Evolutionary conservation across 768 basidiomycete genomes (phyloP), one percentile per base, ranked within the genome.

Genomic region (Kwoniella newhampshirensis): DNA sequence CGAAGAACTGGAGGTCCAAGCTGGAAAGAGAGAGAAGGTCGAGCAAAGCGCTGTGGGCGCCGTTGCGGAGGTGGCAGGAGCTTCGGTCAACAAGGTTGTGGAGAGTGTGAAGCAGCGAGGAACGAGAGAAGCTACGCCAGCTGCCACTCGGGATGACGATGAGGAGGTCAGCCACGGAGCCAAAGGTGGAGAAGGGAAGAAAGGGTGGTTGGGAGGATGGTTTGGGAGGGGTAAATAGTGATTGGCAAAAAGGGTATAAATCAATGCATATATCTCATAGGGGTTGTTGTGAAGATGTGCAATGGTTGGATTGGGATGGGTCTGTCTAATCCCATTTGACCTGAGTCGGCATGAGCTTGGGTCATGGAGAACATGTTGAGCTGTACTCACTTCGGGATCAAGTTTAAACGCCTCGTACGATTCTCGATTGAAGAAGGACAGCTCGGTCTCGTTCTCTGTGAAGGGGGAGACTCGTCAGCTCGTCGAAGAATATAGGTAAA

Each of bases 371-470:
- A 25, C 12, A 18, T 28, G 6, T 6, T 4, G 15, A 13, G 4
- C 27, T 46, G 15, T 26, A 61, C 64, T 27, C 30, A 91, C 91
- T 80, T 87, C 83, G 13, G 94, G 96, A 73, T 94, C 81, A 43
- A 80, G 63, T 76, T 89, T 89, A 83, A 91, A 99, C 28, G 77
- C 78, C 27, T 89, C 84, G 66, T 98, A 98, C 17, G 83, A 78
- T 41, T 82, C 80, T 26, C 82, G 80, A 66, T 87, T 86, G 80
- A 98, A 98, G 77, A 94, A 87, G 73, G 89, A 92, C 61, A 93
- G 82, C 78, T 99, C 94, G 0, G 89, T 88, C 77, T 99, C 94
- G 72, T 98, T 94, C 77, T 96, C 94, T 97, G 78, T 9, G 36
- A 18, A 35, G 17, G 32, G 28, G 21, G 13, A 30, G 17, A 18